phyloP scores from a whole-genome alignment of 805 yeast species.

The Ogataea sp. region DNA sequence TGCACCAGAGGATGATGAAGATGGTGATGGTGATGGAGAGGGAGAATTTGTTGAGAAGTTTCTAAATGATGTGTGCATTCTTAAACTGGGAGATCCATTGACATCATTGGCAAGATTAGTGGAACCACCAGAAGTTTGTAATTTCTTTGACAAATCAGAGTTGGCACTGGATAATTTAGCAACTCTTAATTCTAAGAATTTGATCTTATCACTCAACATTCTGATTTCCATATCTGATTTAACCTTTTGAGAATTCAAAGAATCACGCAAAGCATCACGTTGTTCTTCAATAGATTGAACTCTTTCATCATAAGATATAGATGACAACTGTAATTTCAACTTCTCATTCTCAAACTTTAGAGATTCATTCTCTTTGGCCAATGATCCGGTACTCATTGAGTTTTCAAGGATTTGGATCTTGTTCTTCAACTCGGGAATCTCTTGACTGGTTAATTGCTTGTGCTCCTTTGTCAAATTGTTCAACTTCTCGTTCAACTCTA shows the following conservation, averaged over 20 bases:
- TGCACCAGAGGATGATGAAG: no score
- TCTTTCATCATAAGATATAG: neutral
- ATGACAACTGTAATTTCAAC: conserved; percentile 24
- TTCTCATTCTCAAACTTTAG: conserved; percentile 23
- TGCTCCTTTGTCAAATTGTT: conserved; percentile 32
- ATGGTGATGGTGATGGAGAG: neutral
- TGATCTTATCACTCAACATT: conserved; percentile 16
- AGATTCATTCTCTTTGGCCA: conserved; percentile 17
- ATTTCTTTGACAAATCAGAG: conserved; percentile 6
- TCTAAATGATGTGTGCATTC: conserved; percentile 10
- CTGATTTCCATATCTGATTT: conserved; percentile 19
- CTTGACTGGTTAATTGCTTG: conserved; percentile 31
- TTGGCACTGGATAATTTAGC: conserved; percentile 10
- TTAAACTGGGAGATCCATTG: conserved; percentile 10
- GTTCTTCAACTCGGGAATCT: conserved; percentile 40
- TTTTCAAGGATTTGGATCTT: conserved; percentile 26
- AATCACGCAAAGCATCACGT: conserved; percentile 23
- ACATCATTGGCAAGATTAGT: no score
- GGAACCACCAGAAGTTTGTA: no score
- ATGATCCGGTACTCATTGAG: conserved; percentile 6
- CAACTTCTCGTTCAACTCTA: conserved; percentile 29
- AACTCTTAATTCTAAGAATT: conserved; percentile 14
- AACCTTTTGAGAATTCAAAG: conserved; percentile 19
- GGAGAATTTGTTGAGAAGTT: conserved; percentile 1
- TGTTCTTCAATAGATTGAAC: conserved; percentile 11